Evolutionary conservation across 257 asterid genomes (phyloP).

Genomic region (Misopates orontium): DNA sequence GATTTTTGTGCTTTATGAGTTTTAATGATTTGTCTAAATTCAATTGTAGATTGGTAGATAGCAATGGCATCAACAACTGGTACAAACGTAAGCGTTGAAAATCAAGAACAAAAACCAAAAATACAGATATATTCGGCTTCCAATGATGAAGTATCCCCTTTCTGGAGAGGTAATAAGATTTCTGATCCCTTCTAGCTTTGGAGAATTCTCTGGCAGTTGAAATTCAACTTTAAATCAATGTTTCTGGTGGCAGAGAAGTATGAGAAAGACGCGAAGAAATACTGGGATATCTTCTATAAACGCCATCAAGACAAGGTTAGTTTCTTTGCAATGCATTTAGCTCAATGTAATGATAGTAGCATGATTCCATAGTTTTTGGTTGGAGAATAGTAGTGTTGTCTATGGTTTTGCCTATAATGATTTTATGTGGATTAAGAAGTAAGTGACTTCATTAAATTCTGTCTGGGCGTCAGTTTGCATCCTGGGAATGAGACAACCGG

Average conservation of each 20-base stretch:
- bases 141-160: constrained; percentile 79
- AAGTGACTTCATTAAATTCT: not conserved
- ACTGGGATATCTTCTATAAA: constrained; percentile 94
- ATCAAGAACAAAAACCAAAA: constrained; percentile 44
- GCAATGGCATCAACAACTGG: constrained; percentile 41
- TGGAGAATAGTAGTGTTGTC: not conserved
- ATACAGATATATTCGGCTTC: constrained; percentile 75
- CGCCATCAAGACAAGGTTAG: constrained; percentile 87
- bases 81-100: constrained; percentile 29
- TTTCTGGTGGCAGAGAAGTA: constrained; percentile 65
- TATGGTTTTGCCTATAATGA: not conserved
- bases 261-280: constrained; percentile 88
- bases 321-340: constrained; percentile 27
- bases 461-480: not conserved
- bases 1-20: not conserved
- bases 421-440: not conserved
- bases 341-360: constrained; percentile 16
- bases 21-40: not conserved
- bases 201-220: not conserved
- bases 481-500: constrained; percentile 3
- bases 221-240: constrained; percentile 4
- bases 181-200: constrained; percentile 6
- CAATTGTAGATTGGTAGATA: not conserved
- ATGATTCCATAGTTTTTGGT: constrained; percentile 2
- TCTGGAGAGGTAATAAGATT: constrained; percentile 67